These are phyloP conservation scores for Blastocystis sp. DNA, from an alignment of 352 stramenopile genomes.

Conservation along the genomic window DNA sequence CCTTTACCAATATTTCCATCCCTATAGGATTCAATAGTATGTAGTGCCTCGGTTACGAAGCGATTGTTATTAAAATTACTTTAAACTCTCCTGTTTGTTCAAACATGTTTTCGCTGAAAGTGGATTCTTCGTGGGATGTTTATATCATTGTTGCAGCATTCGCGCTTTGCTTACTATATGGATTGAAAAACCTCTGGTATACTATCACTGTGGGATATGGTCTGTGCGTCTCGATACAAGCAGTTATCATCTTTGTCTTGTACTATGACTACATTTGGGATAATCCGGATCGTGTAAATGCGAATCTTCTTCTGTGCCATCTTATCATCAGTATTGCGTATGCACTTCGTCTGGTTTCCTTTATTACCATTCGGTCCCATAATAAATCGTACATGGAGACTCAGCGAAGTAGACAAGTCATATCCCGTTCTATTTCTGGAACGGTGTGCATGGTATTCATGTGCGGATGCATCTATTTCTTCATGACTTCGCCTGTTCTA, in stretches of 20 bases:
- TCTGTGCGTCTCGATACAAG: background rate
- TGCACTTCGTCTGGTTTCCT: background rate
- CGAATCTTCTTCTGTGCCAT: background rate
- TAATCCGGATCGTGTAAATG: background rate
- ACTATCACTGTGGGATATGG: background rate
- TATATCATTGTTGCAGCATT: background rate
- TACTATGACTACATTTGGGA: background rate
- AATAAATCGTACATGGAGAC: background rate
- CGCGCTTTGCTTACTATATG: background rate
- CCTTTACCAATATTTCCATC: constrained; percentile 58
- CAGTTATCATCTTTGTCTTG: background rate
- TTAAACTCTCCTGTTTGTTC: too few species aligned
- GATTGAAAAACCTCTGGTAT: background rate
- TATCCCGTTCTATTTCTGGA: background rate
- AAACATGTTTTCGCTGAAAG: background rate
- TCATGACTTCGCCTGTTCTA: background rate
- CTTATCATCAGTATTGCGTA: background rate
- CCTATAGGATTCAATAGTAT: constrained; percentile 26
- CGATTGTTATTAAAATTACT: too few species aligned
- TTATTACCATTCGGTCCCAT: background rate
- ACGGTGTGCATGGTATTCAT: background rate
- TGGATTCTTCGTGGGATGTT: background rate
- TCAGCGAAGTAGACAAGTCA: background rate
- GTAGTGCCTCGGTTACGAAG: background rate
- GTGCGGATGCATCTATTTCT: background rate